These are phyloP conservation scores for Phytophthora citricola DNA, from an alignment of 352 stramenopile genomes.

Conservation along the genomic window DNA sequence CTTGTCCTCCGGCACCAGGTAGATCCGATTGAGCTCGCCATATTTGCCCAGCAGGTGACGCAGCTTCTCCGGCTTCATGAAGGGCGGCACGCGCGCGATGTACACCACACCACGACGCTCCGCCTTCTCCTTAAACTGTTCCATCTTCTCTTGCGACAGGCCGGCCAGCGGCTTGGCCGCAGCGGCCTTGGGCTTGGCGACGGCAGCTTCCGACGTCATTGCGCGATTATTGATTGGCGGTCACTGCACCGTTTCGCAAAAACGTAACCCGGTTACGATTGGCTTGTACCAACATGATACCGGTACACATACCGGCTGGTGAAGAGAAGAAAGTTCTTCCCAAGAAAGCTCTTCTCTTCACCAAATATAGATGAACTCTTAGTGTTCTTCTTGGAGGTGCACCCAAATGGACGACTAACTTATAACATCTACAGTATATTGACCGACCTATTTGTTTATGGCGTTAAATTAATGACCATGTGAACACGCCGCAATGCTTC, in stretches of 20 bases:
- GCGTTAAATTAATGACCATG: slow-evolving; percentile 32
- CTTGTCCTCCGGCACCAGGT: slow-evolving; percentile 97
- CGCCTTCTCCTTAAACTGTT: slow-evolving; percentile 60
- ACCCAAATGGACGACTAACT: too few species aligned
- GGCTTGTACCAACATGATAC: too few species aligned
- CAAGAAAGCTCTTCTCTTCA: neutral
- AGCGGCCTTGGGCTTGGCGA: slow-evolving; percentile 3
- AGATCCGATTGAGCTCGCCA: slow-evolving; percentile 94
- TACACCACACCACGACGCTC: slow-evolving; percentile 83
- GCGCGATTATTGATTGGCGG: slow-evolving; percentile 25
- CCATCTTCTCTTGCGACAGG: slow-evolving; percentile 54
- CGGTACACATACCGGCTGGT: neutral
- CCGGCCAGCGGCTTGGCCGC: slow-evolving; percentile 34
- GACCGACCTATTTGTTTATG: slow-evolving; percentile 32
- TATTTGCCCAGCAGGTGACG: slow-evolving; percentile 93
- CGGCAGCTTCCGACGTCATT: slow-evolving; percentile 16
- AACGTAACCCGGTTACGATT: slow-evolving; percentile 4
- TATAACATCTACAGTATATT: too few species aligned
- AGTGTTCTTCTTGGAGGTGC: too few species aligned
- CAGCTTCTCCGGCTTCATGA: slow-evolving; percentile 97
- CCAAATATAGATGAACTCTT: too few species aligned
- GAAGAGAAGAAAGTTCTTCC: neutral
- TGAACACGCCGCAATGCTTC: slow-evolving; percentile 17
- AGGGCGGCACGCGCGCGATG: slow-evolving; percentile 95
- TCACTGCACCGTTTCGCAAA: slow-evolving; percentile 12